Conservation (phyloP, 2,329 filamentous ascomycete species). For the Grosmannia serpens region DNA sequence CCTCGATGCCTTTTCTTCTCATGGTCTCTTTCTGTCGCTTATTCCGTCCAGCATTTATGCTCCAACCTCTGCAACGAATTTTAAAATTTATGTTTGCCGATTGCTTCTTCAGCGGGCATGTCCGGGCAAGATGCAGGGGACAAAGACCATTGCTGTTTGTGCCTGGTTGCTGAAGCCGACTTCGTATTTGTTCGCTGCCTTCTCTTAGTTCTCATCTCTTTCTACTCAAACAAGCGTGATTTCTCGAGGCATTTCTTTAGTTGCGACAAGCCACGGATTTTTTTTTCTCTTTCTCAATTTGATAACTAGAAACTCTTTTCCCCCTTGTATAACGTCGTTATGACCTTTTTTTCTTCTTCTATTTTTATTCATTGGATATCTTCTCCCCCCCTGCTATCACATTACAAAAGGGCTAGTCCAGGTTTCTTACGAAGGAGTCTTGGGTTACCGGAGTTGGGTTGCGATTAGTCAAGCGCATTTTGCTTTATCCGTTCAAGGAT, state of each 20-base stretch:
- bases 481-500: not conserved
- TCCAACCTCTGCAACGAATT: not conserved
- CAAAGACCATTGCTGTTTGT: not conserved
- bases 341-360: not conserved
- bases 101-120: not conserved
- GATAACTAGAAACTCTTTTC: not conserved
- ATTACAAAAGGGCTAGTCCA: not conserved
- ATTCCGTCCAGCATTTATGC: not conserved
- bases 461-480: not conserved
- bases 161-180: not conserved
- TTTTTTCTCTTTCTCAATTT: not conserved
- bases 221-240: not conserved
- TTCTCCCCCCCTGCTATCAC: not conserved
- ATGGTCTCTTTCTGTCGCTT: not conserved
- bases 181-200: constrained; percentile 1
- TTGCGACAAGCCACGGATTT: no score
- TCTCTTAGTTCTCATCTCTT: not conserved
- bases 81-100: constrained; percentile 1
- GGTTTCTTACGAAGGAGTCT: not conserved
- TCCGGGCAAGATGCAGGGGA: not conserved
- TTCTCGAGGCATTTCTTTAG: not conserved
- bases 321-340: not conserved
- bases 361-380: not conserved
- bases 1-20: not conserved
- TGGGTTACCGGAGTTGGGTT: not conserved